A percentile compares a stretch with the other conserved stretches of the same genome.
Conservation (phyloP, 225 moss, liverwort and hornwort species). For the Sphagnum contortum region DNA sequence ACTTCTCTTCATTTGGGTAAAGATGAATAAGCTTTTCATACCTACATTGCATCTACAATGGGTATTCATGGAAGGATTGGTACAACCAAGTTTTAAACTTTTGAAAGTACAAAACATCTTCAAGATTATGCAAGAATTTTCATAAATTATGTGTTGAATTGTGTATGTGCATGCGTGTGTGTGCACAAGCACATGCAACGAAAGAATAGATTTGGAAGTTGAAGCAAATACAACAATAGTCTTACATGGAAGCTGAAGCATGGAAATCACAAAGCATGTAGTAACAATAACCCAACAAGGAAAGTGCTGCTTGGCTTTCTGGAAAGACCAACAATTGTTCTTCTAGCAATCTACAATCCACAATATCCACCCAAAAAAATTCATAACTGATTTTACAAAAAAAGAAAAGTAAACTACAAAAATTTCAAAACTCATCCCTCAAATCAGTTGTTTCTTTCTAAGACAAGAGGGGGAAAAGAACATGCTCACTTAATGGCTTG, state of each 20-base stretch:
- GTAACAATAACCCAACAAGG: conserved; percentile 74
- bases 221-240: no score
- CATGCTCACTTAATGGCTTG: conserved; percentile 44
- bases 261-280: conserved; percentile 68
- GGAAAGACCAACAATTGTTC: conserved; percentile 46
- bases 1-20: conserved; percentile 37
- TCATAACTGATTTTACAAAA: not conserved
- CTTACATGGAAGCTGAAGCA: conserved; percentile 63
- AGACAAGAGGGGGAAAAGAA: not conserved
- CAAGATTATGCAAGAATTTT: no score
- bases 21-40: conserved; percentile 47
- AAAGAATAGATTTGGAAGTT: no score
- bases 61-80: no score
- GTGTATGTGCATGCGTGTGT: no score
- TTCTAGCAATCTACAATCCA: conserved; percentile 35
- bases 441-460: not conserved
- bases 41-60: conserved; percentile 12
- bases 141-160: no score
- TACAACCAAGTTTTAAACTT: no score
- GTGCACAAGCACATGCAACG: no score
- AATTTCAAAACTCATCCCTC: not conserved
- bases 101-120: no score
- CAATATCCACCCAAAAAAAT: no score
- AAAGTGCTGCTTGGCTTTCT: conserved; percentile 49
- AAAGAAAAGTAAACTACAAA: not conserved